Conservation (phyloP, 2,329 filamentous ascomycete species). For the Tolypocladium capitatum region DNA sequence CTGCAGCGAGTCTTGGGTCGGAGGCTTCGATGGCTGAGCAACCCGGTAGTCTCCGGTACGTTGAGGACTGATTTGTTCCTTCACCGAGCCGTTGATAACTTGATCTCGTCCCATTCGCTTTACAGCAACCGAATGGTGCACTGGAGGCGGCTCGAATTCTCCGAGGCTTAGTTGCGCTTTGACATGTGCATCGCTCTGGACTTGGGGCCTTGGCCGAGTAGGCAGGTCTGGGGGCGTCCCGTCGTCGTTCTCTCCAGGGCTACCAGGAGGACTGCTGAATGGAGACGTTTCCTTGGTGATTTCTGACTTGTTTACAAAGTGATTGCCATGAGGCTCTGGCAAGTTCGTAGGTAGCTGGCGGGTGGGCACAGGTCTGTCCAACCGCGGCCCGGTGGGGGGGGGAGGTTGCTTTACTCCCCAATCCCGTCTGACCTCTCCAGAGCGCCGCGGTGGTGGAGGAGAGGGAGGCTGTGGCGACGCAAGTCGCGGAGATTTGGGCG, state of each 20-base stretch:
- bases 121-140: constrained; percentile 33
- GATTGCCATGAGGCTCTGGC: constrained; percentile 6
- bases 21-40: constrained; percentile 35
- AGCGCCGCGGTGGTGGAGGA: constrained; percentile 49
- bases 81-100: constrained; percentile 26
- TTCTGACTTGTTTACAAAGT: constrained; percentile 5
- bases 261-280: constrained; percentile 75
- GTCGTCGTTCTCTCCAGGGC: constrained; percentile 38
- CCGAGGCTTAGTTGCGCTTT: constrained; percentile 10
- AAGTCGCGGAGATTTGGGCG: constrained; percentile 31
- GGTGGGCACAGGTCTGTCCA: constrained; percentile 47
- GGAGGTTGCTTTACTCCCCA: constrained; percentile 29
- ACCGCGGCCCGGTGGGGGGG: constrained; percentile 68
- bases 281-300: constrained; percentile 48
- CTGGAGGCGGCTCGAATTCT: constrained; percentile 37
- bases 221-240: constrained; percentile 36
- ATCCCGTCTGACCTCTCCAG: constrained; percentile 42
- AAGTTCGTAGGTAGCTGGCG: constrained; percentile 7
- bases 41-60: constrained; percentile 30
- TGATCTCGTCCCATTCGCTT: constrained; percentile 31
- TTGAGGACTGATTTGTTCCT: constrained; percentile 24
- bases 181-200: constrained; percentile 9
- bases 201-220: constrained; percentile 34
- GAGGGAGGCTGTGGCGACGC: constrained; percentile 41
- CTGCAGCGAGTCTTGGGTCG: constrained; percentile 13